A percentile compares a stretch with the other conserved stretches of the same genome.
These are phyloP conservation scores for Hypoxylon sp. DNA, from an alignment of 2,329 filamentous ascomycete species.

Conservation along the genomic window DNA sequence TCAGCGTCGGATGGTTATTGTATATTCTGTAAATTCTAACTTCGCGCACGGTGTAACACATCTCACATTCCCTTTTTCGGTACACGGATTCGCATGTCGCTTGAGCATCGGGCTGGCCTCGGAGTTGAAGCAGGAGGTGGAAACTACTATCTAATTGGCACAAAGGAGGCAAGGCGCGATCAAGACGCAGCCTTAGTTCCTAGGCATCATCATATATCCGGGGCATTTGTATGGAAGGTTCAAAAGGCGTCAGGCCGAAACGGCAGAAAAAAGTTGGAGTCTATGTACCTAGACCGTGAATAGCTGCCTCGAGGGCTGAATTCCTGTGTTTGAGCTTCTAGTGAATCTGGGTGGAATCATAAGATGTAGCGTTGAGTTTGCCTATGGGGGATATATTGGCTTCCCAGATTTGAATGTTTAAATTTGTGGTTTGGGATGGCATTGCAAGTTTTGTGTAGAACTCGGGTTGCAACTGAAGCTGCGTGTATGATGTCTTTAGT, in stretches of 20 bases:
- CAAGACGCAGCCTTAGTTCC: constrained; percentile 27
- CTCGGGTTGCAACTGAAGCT: background rate
- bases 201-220: constrained; percentile 27
- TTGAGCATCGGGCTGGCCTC: constrained; percentile 47
- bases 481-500: background rate
- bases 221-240: constrained; percentile 25
- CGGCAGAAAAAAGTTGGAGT: constrained; percentile 20
- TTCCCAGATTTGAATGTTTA: background rate
- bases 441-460: background rate
- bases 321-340: constrained; percentile 16
- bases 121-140: constrained; percentile 47
- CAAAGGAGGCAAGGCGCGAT: constrained; percentile 27
- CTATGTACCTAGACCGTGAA: constrained; percentile 18
- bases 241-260: constrained; percentile 27
- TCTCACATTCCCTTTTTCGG: constrained; percentile 27
- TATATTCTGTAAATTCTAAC: constrained; percentile 47
- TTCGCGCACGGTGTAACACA: constrained; percentile 21
- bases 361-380: constrained; percentile 12
- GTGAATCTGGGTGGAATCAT: constrained; percentile 4
- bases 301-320: constrained; percentile 15
- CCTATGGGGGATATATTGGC: background rate
- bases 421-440: background rate
- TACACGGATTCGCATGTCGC: constrained; percentile 36
- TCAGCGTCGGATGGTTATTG: constrained; percentile 29
- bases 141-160: constrained; percentile 39